phyloP scores from a whole-genome alignment of 495 filamentous ascomycete genomes.

The Tuber indicum region DNA sequence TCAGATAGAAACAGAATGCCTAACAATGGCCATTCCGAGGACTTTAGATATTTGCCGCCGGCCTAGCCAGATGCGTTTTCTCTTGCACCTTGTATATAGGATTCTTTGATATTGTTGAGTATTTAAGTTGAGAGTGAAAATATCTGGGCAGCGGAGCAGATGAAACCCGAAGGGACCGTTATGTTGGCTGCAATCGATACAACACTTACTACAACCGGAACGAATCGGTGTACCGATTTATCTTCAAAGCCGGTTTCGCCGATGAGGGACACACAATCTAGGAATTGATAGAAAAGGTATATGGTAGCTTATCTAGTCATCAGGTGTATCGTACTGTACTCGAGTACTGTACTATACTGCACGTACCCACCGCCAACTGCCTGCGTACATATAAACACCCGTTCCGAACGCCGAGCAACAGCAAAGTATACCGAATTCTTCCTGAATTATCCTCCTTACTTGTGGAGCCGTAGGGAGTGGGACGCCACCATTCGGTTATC shows the following conservation, averaged over 20 bases:
- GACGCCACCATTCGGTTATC: neutral
- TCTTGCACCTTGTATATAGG: neutral
- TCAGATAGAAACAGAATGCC: neutral
- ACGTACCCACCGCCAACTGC: neutral
- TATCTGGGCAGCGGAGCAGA: neutral
- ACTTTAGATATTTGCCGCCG: neutral
- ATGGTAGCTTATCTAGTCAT: neutral
- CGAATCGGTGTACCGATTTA: slow-evolving; percentile 1
- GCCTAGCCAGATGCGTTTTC: neutral
- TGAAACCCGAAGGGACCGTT: neutral
- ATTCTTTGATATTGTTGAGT: neutral
- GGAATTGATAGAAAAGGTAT: slow-evolving; percentile 1
- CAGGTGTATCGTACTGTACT: neutral
- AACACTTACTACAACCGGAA: neutral
- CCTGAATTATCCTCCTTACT: neutral
- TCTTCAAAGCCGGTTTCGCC: neutral
- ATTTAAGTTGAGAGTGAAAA: neutral
- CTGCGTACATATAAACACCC: neutral
- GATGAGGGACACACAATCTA: neutral
- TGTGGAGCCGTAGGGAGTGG: neutral
- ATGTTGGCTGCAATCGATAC: neutral
- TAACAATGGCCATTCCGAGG: neutral
- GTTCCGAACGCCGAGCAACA: neutral
- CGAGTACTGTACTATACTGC: neutral
- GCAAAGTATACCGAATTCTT: neutral